phyloP scores from a whole-genome alignment of 768 basidiomycete genomes.

The Rubroboletus satanas region DNA sequence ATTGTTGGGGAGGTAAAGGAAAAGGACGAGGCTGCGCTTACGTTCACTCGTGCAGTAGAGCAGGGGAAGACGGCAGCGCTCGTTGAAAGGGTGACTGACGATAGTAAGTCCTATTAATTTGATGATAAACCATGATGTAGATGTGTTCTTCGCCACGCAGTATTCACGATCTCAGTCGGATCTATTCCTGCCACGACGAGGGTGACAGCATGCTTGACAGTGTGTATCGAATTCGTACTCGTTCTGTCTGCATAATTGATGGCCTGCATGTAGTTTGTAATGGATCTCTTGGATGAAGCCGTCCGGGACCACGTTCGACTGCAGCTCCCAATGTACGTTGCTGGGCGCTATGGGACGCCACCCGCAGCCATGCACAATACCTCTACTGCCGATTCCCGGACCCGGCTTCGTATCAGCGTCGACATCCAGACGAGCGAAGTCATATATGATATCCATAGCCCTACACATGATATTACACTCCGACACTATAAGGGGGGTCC shows the following conservation, averaged over 20 bases:
- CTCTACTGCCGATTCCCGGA: conserved; percentile 25
- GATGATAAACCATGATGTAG: neutral
- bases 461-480: conserved; percentile 40
- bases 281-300: conserved; percentile 51
- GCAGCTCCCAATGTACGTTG: conserved; percentile 50
- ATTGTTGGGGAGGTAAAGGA: conserved; percentile 49
- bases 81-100: conserved; percentile 47
- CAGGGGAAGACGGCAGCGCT: conserved; percentile 43
- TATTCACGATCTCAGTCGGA: conserved; percentile 57
- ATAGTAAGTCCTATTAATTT: conserved; percentile 36
- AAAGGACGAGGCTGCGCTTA: conserved; percentile 38
- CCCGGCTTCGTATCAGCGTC: conserved; percentile 38
- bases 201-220: conserved; percentile 41
- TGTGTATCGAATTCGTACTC: conserved; percentile 23
- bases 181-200: conserved; percentile 42
- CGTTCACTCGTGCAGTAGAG: conserved; percentile 39
- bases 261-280: conserved; percentile 39
- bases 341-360: conserved; percentile 48
- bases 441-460: conserved; percentile 40
- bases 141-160: conserved; percentile 24
- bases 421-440: conserved; percentile 49
- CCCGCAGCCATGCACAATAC: conserved; percentile 38
- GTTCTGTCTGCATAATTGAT: neutral
- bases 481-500: conserved; percentile 34
- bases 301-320: conserved; percentile 46